These are phyloP conservation scores for Yarrowia alimentaria DNA, from an alignment of 805 yeast species.

Conservation along the genomic window DNA sequence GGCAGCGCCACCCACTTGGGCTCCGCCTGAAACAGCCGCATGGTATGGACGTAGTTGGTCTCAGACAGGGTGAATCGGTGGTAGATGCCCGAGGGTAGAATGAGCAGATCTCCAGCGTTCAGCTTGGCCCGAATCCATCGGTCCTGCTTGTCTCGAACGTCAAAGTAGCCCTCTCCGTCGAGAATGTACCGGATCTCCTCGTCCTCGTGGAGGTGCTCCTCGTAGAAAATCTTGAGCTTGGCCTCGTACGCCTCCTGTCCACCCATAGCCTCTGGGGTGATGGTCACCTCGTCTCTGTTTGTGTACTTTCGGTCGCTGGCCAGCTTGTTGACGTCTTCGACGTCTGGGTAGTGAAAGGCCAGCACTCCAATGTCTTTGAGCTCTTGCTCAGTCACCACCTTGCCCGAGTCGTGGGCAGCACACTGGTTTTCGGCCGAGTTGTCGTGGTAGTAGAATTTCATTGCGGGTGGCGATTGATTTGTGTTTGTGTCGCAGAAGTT, in stretches of 20 bases:
- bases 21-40: constrained; percentile 85
- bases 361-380: constrained; percentile 66
- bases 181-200: constrained; percentile 90
- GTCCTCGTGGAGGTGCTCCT: constrained; percentile 92
- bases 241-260: constrained; percentile 61
- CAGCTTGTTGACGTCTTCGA: constrained; percentile 57
- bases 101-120: constrained; percentile 55
- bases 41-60: constrained; percentile 64
- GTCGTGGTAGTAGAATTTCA: constrained; percentile 66
- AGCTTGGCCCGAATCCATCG: constrained; percentile 79
- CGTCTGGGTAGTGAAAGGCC: constrained; percentile 52
- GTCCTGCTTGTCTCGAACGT: constrained; percentile 63
- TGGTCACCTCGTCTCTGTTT: constrained; percentile 70
- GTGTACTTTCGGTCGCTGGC: constrained; percentile 72
- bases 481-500: too few species aligned
- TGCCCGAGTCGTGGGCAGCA: constrained; percentile 71
- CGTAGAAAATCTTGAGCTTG: constrained; percentile 68
- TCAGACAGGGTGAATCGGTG: constrained; percentile 83
- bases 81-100: constrained; percentile 87
- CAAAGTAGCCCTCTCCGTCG: constrained; percentile 91
- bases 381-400: constrained; percentile 48
- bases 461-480: too few species aligned
- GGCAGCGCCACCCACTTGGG: constrained; percentile 93
- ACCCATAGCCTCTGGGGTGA: constrained; percentile 60
- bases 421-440: constrained; percentile 59